Evolutionary conservation across 1,284 basidiomycete genomes (phyloP).

Genomic region (Marasmius sp.): DNA sequence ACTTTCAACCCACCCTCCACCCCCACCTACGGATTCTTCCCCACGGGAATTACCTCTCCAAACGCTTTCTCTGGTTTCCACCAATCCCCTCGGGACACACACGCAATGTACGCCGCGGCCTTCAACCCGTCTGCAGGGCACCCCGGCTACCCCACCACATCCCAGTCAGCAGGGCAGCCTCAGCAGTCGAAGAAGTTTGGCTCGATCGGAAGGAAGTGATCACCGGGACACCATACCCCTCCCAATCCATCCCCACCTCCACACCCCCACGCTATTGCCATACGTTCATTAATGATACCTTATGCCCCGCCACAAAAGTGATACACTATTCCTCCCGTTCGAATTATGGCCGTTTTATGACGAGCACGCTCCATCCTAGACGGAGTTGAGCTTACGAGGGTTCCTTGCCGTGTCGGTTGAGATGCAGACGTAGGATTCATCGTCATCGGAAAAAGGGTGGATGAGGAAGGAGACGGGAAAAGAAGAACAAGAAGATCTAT

Average conservation of each 20-base stretch:
- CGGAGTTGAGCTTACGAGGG: too few relatives aligned
- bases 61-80: slow-evolving; percentile 66
- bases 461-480: neutral
- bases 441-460: too few relatives aligned
- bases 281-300: neutral
- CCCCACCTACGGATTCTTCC: slow-evolving; percentile 62
- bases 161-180: slow-evolving; percentile 14
- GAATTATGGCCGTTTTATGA: too few relatives aligned
- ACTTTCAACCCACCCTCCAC: slow-evolving; percentile 43
- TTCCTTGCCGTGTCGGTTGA: too few relatives aligned
- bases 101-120: slow-evolving; percentile 60
- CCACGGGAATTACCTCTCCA: slow-evolving; percentile 54
- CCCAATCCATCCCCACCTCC: neutral
- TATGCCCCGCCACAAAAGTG: neutral
- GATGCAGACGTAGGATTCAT: too few relatives aligned
- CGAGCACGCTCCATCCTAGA: too few relatives aligned
- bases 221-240: neutral
- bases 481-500: too few relatives aligned
- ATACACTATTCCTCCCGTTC: neutral
- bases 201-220: neutral
- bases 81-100: slow-evolving; percentile 64
- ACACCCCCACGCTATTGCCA: neutral
- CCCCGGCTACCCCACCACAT: slow-evolving; percentile 14
- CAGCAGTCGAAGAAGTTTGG: slow-evolving; percentile 7
- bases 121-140: slow-evolving; percentile 36